Base-by-base conservation (phyloP, 164 flowering plant species). In the Umbilicus rupestris region DNA sequence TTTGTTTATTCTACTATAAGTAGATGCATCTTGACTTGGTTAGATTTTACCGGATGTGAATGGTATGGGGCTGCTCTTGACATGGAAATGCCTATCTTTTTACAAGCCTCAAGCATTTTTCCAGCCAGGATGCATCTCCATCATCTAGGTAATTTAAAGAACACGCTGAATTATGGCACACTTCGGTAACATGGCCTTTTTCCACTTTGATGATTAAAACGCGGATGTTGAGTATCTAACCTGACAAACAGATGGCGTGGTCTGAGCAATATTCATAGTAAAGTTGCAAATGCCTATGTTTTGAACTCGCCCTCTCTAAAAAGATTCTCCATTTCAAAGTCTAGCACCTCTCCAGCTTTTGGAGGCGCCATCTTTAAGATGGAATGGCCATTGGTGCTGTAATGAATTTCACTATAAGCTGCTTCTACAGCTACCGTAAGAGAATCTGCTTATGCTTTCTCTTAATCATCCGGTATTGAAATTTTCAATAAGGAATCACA, bases 121-220 rank as follows among this genome's bases (percentile, higher is more conserved):
- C 89, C 87, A 85, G 9, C 87, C 87, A 0, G 89, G 89, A 65
- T 87, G 89, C 89, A 87, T 86, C 69, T 86, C 89, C 85, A 85
- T 79, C 85, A 85, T 79, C 89, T 84, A 67, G 55, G 16, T 2
- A 50, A 64, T 10, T 14, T 42, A 64, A 19, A 2, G 17, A 10
- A n/a, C 11, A 28, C 15, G 17, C 16, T 28, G 31, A 8, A 29
- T 60, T 30, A 35, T 9, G 11, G 12, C 16, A 19, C 37, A 37
- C 16, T 22, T 19, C 24, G 45, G 19, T 11, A 20, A 31, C 47
- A 42, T 4, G 35, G 20, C 55, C 10, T n/a, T 49, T 49, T 49
- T 49, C 55, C 11, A n/a, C 55, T 49, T n/a, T 49, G 55, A 19
- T 3, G 26, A 49, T 16, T 33, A 7, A 63, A 63, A 24, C 24